phyloP scores from a whole-genome alignment of 768 basidiomycete species.

The Kwoniella newhampshirensis region DNA sequence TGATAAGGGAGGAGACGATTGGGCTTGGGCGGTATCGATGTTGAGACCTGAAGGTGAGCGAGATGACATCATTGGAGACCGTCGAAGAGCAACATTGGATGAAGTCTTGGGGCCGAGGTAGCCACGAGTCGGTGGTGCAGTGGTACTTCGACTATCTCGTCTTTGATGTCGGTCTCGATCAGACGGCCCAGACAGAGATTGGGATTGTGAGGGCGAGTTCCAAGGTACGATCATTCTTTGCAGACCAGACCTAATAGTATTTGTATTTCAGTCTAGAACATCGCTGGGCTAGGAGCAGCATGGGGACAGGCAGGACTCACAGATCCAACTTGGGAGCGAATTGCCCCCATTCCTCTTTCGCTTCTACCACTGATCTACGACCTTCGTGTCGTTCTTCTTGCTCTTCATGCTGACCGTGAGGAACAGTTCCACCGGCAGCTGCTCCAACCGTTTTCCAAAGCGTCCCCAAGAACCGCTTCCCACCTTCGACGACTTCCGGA shows the following conservation, averaged over 20 bases:
- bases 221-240: constrained; percentile 15
- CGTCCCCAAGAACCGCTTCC: constrained; percentile 41
- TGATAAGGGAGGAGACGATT: background rate
- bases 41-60: background rate
- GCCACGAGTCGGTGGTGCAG: constrained; percentile 2
- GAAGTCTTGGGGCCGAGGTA: background rate
- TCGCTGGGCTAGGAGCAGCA: background rate
- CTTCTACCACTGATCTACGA: background rate
- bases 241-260: constrained; percentile 1
- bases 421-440: constrained; percentile 43
- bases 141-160: constrained; percentile 4
- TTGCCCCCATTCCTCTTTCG: constrained; percentile 6
- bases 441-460: constrained; percentile 44
- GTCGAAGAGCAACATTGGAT: background rate
- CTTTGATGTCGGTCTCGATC: background rate
- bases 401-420: constrained; percentile 12
- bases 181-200: background rate
- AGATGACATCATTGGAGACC: background rate
- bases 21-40: background rate
- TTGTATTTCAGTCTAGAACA: background rate
- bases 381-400: background rate
- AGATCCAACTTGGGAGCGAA: constrained; percentile 13
- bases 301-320: constrained; percentile 2
- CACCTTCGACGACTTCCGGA: constrained; percentile 30
- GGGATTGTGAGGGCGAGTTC: background rate